These are phyloP conservation scores for Colletotrichum cuscutae DNA, from an alignment of 2,329 filamentous ascomycete species.

Conservation along the genomic window DNA sequence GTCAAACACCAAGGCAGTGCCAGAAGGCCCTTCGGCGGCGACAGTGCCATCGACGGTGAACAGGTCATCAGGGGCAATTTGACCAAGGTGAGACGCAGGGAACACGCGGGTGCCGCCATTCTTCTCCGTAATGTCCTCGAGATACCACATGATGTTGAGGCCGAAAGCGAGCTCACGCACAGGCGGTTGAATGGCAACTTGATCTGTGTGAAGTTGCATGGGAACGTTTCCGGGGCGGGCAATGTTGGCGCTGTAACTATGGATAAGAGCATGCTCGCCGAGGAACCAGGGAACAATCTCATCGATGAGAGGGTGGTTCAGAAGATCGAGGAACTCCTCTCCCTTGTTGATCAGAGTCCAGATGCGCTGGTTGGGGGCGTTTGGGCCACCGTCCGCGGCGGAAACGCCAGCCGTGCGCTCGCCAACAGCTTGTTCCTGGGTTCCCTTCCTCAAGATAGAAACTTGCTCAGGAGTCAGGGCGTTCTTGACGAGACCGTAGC, in stretches of 20 bases:
- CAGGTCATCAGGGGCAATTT: neutral
- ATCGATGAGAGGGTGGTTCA: conserved; percentile 24
- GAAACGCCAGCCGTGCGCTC: conserved; percentile 1
- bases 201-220: neutral
- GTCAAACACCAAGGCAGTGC: neutral
- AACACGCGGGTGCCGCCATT: neutral
- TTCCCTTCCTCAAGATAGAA: conserved; percentile 8
- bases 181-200: neutral
- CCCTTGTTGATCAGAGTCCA: conserved; percentile 24
- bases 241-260: too few relatives aligned
- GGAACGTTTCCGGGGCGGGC: neutral
- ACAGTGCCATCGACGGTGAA: conserved; percentile 6
- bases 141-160: neutral
- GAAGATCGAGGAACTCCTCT: conserved; percentile 11
- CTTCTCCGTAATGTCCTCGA: neutral
- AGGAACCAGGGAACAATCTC: conserved; percentile 15
- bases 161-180: neutral
- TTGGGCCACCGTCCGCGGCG: neutral
- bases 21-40: neutral
- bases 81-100: neutral
- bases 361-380: conserved; percentile 4
- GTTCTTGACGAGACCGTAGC: conserved; percentile 22
- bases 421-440: conserved; percentile 11
- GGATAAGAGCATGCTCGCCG: neutral
- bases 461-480: conserved; percentile 7